These are phyloP conservation scores for Hirschioporus abietinus DNA, from an alignment of 768 basidiomycete species.

Conservation along the genomic window DNA sequence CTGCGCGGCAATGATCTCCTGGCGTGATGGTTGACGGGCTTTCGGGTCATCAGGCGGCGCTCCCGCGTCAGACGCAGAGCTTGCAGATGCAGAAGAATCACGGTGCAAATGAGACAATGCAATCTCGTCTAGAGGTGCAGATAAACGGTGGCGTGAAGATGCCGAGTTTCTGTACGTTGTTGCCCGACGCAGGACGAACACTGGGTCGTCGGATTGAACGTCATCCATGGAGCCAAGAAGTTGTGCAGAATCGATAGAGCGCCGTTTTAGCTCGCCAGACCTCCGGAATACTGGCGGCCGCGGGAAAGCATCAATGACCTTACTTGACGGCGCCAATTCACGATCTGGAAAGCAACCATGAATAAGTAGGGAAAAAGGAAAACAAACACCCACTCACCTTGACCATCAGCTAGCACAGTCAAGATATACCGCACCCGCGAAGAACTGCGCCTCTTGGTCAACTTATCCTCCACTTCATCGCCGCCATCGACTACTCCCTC, in stretches of 20 bases:
- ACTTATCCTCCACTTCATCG: conserved; percentile 94
- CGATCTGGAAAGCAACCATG: conserved; percentile 47
- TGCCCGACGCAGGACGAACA: conserved; percentile 86
- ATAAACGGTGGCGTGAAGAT: conserved; percentile 63
- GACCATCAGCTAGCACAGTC: conserved; percentile 47
- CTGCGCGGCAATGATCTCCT: conserved; percentile 93
- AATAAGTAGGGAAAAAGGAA: conserved; percentile 8
- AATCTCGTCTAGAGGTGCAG: conserved; percentile 79
- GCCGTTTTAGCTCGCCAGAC: conserved; percentile 62
- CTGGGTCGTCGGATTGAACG: conserved; percentile 75
- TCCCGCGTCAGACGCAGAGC: conserved; percentile 44
- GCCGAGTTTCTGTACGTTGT: conserved; percentile 60
- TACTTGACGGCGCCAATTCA: conserved; percentile 73
- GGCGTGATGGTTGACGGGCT: conserved; percentile 49
- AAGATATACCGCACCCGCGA: conserved; percentile 82
- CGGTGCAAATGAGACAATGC: conserved; percentile 69
- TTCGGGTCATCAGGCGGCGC: conserved; percentile 30
- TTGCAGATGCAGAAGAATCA: conserved; percentile 50
- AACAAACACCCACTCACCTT: conserved; percentile 45
- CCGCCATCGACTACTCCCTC: conserved; percentile 99
- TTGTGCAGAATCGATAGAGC: conserved; percentile 78
- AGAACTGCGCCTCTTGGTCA: conserved; percentile 72
- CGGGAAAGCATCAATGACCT: conserved; percentile 77
- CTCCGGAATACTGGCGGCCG: conserved; percentile 69
- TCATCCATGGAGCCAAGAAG: conserved; percentile 71